Percentiles rank a stretch among this genome's conserved stretches.
Evolutionary conservation across 1,284 basidiomycete genomes (phyloP).

Genomic region (Rhodotorula sp.): DNA sequence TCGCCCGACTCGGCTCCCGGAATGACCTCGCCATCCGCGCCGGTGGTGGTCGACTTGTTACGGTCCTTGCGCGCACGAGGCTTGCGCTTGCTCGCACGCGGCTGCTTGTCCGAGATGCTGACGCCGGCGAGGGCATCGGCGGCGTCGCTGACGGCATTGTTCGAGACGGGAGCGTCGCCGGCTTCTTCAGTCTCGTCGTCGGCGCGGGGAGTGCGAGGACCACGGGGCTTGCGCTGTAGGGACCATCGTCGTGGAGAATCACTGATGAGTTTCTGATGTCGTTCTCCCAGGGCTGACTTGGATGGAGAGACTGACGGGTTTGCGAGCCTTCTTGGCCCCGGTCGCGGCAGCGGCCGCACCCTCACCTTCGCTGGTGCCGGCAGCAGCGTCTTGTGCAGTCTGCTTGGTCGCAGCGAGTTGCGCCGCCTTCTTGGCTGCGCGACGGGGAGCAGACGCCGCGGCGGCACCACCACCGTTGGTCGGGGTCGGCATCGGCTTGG

Average conservation of each 20-base stretch:
- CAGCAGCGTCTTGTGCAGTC: slow-evolving; percentile 24
- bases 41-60: slow-evolving; percentile 65
- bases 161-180: slow-evolving; percentile 32
- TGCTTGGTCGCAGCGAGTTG: slow-evolving; percentile 16
- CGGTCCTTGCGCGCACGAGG: slow-evolving; percentile 30
- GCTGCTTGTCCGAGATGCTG: slow-evolving; percentile 11
- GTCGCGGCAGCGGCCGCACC: slow-evolving; percentile 57
- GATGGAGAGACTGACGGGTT: slow-evolving; percentile 11
- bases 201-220: slow-evolving; percentile 30
- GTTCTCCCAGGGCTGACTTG: neutral
- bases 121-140: slow-evolving; percentile 30
- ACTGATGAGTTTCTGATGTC: neutral
- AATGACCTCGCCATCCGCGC: slow-evolving; percentile 45
- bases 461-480: neutral
- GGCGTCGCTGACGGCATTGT: slow-evolving; percentile 22
- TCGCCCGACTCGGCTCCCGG: slow-evolving; percentile 35
- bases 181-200: slow-evolving; percentile 41
- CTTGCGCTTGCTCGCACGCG: slow-evolving; percentile 29
- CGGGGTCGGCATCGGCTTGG: slow-evolving; percentile 77
- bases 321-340: slow-evolving; percentile 24
- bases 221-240: slow-evolving; percentile 27
- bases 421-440: slow-evolving; percentile 33
- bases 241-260: neutral
- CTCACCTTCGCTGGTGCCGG: slow-evolving; percentile 56
- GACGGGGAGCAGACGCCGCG: slow-evolving; percentile 33